These are phyloP conservation scores for Microbotryum scabiosae DNA, from an alignment of 1,284 basidiomycete genomes.

Conservation along the genomic window DNA sequence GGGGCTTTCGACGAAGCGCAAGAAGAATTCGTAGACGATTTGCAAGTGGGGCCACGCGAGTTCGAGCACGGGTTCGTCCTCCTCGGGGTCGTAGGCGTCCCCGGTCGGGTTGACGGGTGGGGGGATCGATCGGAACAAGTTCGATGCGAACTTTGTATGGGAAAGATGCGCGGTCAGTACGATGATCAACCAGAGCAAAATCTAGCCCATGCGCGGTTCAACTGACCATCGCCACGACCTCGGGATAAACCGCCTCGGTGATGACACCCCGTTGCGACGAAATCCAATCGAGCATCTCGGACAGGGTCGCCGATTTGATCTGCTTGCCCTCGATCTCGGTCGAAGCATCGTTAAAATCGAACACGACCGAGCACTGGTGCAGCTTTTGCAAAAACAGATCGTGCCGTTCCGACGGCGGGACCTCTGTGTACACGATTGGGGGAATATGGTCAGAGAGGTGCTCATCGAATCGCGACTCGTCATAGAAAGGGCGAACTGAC, in stretches of 20 bases:
- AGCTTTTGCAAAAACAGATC: slow-evolving; percentile 92
- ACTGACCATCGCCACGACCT: slow-evolving; percentile 93
- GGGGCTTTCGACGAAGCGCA: slow-evolving; percentile 93
- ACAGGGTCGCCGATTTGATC: slow-evolving; percentile 93
- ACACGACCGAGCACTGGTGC: slow-evolving; percentile 89
- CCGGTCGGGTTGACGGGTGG: slow-evolving; percentile 96
- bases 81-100: slow-evolving; percentile 98
- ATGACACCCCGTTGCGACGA: slow-evolving; percentile 94
- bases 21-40: slow-evolving; percentile 99
- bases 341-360: slow-evolving; percentile 98
- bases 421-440: slow-evolving; percentile 50
- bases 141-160: slow-evolving; percentile 70
- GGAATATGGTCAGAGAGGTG: slow-evolving; percentile 5
- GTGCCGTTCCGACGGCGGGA: slow-evolving; percentile 75
- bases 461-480: too few relatives aligned
- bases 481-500: slow-evolving; percentile 47
- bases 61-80: slow-evolving; percentile 97
- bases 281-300: slow-evolving; percentile 99
- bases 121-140: slow-evolving; percentile 98
- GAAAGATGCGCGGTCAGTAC: background rate
- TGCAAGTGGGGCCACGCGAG: slow-evolving; percentile 99
- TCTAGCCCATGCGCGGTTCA: background rate
- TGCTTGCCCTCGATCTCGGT: slow-evolving; percentile 94
- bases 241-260: slow-evolving; percentile 95
- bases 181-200: background rate